Base-by-base conservation (phyloP, 1,139 yeast genomes). In the Taphrina confusa region DNA sequence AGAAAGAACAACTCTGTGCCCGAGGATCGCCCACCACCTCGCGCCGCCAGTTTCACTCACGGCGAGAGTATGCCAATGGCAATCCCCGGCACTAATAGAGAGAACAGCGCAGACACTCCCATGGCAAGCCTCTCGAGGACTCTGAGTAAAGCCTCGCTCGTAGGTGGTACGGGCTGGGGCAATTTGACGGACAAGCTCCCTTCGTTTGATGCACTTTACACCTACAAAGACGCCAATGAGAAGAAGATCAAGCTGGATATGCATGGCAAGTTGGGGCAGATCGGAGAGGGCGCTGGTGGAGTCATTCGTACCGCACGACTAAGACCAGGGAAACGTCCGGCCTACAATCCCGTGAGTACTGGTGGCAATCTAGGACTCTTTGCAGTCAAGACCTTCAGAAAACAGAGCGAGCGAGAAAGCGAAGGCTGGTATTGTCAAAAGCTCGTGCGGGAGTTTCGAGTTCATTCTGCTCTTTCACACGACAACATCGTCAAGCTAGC, bases 371-470 rank as follows among this genome's bases (percentile, higher is more conserved):
- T 56, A 12, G 59, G 60, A 4, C 51, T 79, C 56, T 85, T 76
- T 70, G 96, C 94, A 0, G 88, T 87, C 36, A 88, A 88, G 69
- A 91, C 87, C 67, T 75, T 86, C 62, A 77, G 80, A 62, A 78
- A 80, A 61, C 60, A 65, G 20, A 67, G 66, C 9, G 64, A 62
- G 25, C 63, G 64, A 39, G 91, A 85, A 67, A 72, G 80, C 12
- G 74, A 78, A 28, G 79, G 78, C 40, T 83, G 81, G 67, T 87
- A 85, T 69, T 79, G 84, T 61, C 82, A 83, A 36, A 75, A 91
- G 61, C 80, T 87, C 30, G 81, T 92, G 0, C 82, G 88, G 3
- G 96, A 88, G 70, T 88, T 85, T 71, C 82, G 85, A 66, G 82
- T 88, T 46, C 84, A 91, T 1, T 83, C 85, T 47, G 80, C 87